These are phyloP conservation scores for Mycena venus DNA, from an alignment of 768 basidiomycete species.

Conservation along the genomic window DNA sequence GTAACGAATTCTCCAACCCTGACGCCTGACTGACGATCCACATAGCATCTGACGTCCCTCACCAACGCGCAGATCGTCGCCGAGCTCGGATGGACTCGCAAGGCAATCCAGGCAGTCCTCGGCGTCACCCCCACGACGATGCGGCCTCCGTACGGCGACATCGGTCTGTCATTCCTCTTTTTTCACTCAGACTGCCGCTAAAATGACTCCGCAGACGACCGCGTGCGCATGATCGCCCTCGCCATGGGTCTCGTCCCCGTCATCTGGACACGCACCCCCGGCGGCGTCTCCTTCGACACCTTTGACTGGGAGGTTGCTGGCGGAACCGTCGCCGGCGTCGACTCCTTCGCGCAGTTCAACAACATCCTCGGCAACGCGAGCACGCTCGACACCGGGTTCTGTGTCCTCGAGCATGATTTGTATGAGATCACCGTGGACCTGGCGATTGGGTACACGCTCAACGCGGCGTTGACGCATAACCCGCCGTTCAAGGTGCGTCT, in stretches of 20 bases:
- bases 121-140: slow-evolving; percentile 84
- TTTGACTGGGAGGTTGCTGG: slow-evolving; percentile 91
- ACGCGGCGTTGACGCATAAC: slow-evolving; percentile 75
- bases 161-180: slow-evolving; percentile 55
- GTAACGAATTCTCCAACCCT: slow-evolving; percentile 48
- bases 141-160: slow-evolving; percentile 86
- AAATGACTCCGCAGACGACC: slow-evolving; percentile 73
- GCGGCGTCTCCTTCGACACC: slow-evolving; percentile 19
- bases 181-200: neutral
- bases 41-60: slow-evolving; percentile 73
- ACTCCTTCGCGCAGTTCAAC: slow-evolving; percentile 78
- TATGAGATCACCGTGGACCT: slow-evolving; percentile 90
- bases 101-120: slow-evolving; percentile 82
- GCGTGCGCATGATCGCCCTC: slow-evolving; percentile 89
- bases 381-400: slow-evolving; percentile 78
- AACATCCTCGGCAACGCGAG: slow-evolving; percentile 80
- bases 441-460: slow-evolving; percentile 88
- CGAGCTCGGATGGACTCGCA: slow-evolving; percentile 93
- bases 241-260: slow-evolving; percentile 95
- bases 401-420: slow-evolving; percentile 91
- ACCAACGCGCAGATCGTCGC: slow-evolving; percentile 91
- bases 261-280: slow-evolving; percentile 76
- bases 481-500: slow-evolving; percentile 81
- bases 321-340: slow-evolving; percentile 75
- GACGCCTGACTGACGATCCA: neutral